Evolutionary conservation across 306 rosid species (phyloP).

Genomic region (Glycine tomentella): DNA sequence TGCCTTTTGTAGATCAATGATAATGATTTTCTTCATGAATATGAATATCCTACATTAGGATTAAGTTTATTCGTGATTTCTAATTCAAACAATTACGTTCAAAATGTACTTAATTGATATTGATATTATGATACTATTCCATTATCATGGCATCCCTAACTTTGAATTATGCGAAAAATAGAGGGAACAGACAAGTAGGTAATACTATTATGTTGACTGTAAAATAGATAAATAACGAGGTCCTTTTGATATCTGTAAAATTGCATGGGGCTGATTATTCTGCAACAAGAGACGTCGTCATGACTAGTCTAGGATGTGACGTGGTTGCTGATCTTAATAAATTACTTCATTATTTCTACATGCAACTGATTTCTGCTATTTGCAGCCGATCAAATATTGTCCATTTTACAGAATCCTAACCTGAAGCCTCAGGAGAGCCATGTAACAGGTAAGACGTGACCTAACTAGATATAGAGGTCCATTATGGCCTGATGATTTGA

Average conservation of each 20-base stretch:
- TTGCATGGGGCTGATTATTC: constrained; percentile 35
- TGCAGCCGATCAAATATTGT: constrained; percentile 81
- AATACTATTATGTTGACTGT: neutral
- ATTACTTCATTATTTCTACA: constrained; percentile 26
- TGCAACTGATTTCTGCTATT: constrained; percentile 39
- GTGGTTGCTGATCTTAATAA: constrained; percentile 29
- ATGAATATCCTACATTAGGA: constrained; percentile 4
- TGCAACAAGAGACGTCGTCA: constrained; percentile 1
- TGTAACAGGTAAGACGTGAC: constrained; percentile 47
- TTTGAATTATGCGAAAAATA: constrained; percentile 18
- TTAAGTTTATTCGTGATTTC: constrained; percentile 30
- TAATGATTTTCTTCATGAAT: constrained; percentile 16
- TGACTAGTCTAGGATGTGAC: constrained; percentile 22
- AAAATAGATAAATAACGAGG: constrained; percentile 16
- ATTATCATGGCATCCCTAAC: neutral
- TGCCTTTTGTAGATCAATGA: neutral
- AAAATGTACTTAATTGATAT: constrained; percentile 5
- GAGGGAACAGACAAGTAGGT: constrained; percentile 11
- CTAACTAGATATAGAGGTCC: constrained; percentile 35
- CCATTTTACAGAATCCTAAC: constrained; percentile 62
- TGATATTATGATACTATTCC: neutral
- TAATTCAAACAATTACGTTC: constrained; percentile 22
- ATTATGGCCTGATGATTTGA: constrained; percentile 42
- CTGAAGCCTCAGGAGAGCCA: constrained; percentile 47
- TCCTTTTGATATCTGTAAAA: constrained; percentile 29